Conservation (phyloP, 2,329 filamentous ascomycete species). For the Cordyceps sp. region DNA sequence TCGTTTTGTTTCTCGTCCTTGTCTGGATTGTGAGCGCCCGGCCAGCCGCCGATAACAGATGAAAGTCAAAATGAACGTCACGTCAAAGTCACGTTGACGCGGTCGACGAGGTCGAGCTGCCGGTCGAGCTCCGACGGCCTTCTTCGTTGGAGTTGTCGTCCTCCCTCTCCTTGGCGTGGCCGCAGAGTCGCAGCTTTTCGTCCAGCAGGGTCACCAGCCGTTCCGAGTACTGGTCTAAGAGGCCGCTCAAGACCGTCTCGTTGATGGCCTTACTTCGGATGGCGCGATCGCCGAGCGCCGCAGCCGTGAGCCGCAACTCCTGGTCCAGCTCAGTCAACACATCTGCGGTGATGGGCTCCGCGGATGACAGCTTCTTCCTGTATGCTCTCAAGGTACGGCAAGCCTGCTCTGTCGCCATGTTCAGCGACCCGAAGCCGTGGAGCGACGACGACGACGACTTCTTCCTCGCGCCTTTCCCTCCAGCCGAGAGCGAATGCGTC, state of each 20-base stretch:
- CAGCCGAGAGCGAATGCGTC: slow-evolving; percentile 36
- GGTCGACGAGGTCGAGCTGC: slow-evolving; percentile 18
- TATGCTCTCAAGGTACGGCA: slow-evolving; percentile 45
- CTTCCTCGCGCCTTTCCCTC: slow-evolving; percentile 28
- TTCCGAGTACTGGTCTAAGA: slow-evolving; percentile 63
- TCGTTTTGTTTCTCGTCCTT: too few species aligned
- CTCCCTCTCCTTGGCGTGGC: slow-evolving; percentile 15
- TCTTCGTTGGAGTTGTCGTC: slow-evolving; percentile 13
- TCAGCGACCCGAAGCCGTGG: slow-evolving; percentile 37
- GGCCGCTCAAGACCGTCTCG: slow-evolving; percentile 41
- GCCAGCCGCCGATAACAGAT: slow-evolving; percentile 2
- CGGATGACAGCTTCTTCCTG: slow-evolving; percentile 43
- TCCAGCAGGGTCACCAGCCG: slow-evolving; percentile 55
- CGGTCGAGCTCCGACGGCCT: slow-evolving; percentile 16
- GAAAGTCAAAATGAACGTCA: slow-evolving; percentile 1
- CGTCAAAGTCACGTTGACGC: slow-evolving; percentile 10
- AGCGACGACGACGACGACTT: slow-evolving; percentile 30
- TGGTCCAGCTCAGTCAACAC: slow-evolving; percentile 45
- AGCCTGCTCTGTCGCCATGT: slow-evolving; percentile 46
- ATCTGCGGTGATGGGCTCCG: slow-evolving; percentile 39
- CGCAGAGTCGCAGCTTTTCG: slow-evolving; percentile 44
- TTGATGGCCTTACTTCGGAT: slow-evolving; percentile 37
- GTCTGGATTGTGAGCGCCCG: too few species aligned
- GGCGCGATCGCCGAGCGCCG: slow-evolving; percentile 40
- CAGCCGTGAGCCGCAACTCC: slow-evolving; percentile 44